A percentile compares a stretch with the other conserved stretches of the same genome.
Conservation (phyloP, 345 rosid species). For the Gynandropsis gynandra region DNA sequence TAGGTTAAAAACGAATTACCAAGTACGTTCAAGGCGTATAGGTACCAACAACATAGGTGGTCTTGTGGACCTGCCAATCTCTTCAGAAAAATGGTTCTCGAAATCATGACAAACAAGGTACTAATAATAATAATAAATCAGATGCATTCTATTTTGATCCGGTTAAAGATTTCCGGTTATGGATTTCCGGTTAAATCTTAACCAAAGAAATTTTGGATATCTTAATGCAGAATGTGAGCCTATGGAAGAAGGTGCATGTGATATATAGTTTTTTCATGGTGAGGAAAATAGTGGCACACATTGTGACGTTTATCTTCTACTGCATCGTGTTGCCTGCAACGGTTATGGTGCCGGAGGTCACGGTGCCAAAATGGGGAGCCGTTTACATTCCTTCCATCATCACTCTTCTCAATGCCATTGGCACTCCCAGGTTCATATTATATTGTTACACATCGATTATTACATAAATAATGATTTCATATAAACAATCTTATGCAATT, state of each 20-base stretch:
- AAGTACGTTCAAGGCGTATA: slow-evolving; percentile 86
- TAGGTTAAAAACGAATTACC: slow-evolving; percentile 97
- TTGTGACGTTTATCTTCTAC: slow-evolving; percentile 75
- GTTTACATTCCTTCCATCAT: slow-evolving; percentile 76
- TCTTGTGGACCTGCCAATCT: slow-evolving; percentile 98
- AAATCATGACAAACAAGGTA: slow-evolving; percentile 73
- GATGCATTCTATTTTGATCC: background rate
- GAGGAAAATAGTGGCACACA: slow-evolving; percentile 78
- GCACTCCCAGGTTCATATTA: slow-evolving; percentile 99
- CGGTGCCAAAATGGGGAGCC: slow-evolving; percentile 85
- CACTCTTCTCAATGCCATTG: slow-evolving; percentile 85
- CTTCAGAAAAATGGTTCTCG: slow-evolving; percentile 80
- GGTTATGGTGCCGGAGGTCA: slow-evolving; percentile 82
- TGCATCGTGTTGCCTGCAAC: slow-evolving; percentile 86
- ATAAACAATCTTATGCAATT: too few species aligned
- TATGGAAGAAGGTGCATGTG: slow-evolving; percentile 92
- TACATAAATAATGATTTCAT: too few species aligned
- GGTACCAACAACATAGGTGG: slow-evolving; percentile 94
- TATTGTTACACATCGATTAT: too few species aligned
- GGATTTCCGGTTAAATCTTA: background rate
- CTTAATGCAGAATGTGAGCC: slow-evolving; percentile 54
- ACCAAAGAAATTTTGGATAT: background rate
- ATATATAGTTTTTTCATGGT: slow-evolving; percentile 91
- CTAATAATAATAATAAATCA: background rate
- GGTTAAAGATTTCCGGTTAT: too few species aligned